Evolutionary conservation across 352 stramenopile genomes (phyloP), one percentile per base, ranked within the genome.

Genomic region (Phytophthora syringae): DNA sequence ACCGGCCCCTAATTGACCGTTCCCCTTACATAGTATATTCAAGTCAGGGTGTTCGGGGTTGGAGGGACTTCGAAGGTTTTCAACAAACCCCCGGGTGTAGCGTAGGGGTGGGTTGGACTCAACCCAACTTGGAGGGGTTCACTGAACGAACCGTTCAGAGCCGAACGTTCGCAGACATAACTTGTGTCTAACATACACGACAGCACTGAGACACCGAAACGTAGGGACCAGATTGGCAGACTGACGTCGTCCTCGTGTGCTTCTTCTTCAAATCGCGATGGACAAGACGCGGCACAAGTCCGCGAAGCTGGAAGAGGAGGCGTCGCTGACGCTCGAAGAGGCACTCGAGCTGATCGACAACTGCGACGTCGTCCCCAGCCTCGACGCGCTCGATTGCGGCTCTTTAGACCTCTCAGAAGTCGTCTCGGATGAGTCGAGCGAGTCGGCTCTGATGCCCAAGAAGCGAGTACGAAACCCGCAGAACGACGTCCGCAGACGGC

Each of bases 381-480:
- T 64, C 22, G 34, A 27, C 44, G 24, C 20, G 5, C 5, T 28
- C 10, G 32, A 22, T 4, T 43, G 36, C 21, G 36, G 36, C 18
- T 0, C 36, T 43, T 20, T 43, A 16, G 36, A 64, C 13, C 15
- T 36, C 34, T 7, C 28, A 37, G 13, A 7, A 13, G 4, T 9
- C 28, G 16, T 15, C 32, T 24, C 32, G 30, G 36, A 32, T 57
- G 27, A 7, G 24, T 47, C 51, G 37, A 50, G 27, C 9, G 15
- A 43, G 21, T 43, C 36, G 15, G 36, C 16, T 43, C 7, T 20
- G 40, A 52, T 52, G 40, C 25, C 52, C 10, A 53, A 62, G 45
- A 64, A 64, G 24, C 55, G 55, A 2, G 55, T 56, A 45, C 55
- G 55, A 18, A 56, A 64, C 24, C 55, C 55, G 6, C 34, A 30